Base-by-base conservation (phyloP, 2,329 filamentous ascomycete species). In the Ascochyta rabiei region DNA sequence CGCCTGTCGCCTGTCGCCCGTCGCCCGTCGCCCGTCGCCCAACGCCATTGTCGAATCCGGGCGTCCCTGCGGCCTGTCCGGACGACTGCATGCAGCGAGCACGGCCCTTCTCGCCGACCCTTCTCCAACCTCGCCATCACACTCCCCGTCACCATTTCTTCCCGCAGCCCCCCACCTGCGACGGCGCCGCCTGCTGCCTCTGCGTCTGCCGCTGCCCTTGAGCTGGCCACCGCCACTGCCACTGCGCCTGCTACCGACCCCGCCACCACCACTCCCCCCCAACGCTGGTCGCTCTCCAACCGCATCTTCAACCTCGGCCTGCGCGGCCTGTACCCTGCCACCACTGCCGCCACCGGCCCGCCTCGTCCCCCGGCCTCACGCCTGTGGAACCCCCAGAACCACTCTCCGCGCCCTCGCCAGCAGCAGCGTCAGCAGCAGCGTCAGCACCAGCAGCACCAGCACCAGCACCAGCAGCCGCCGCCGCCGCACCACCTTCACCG, bases 381-480 rank as follows among this genome's bases (percentile, higher is more conserved):
- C 53, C 79, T 86, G 57, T 85, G 84, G 75, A 86, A 86, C 69
- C 84, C 84, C 33, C 79, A 84, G 66, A 86, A 87, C 68, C 80
- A 83, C 73, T 82, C 84, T 42, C 84, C 83, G 35, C 81, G 82
- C 54, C 61, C 38, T 26, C 47, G 33, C 23, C 64, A 72, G 41
- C 64, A 69, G 30, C 59, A 16, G 72, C 40, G 39, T 15, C 48
- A 33, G 2, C 41, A 33, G 18, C 34, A 23, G 8, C 28, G 19
- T 55, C 67, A 61, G 52, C 67, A 74, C 80, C 53, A 59, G 44
- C 48, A 41, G 55, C 50, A 48, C 46, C 73, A 31, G 2, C 35
- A 41, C 18, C 51, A 31, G 10, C 33, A n/a, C 21, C 38, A 40
- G 2, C 37, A 39, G 3, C 50, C 51, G n/a, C 39, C 33, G 4